These are phyloP conservation scores for Pythium periplocum DNA, from an alignment of 352 stramenopile species.

Conservation along the genomic window DNA sequence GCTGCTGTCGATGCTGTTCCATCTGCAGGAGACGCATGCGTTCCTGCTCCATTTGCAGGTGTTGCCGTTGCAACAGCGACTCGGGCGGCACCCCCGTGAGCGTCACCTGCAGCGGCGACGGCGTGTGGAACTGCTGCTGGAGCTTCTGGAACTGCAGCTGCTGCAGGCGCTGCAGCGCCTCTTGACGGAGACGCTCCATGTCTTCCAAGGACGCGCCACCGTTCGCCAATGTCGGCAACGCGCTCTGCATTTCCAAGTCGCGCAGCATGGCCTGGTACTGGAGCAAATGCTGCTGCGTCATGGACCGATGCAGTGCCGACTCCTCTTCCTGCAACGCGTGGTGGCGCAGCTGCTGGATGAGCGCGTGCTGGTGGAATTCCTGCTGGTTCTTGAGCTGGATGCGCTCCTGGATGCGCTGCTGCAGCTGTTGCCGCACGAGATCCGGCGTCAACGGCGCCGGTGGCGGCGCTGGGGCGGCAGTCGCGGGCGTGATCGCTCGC, in stretches of 20 bases:
- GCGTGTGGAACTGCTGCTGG: constrained; percentile 17
- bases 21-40: constrained; percentile 37
- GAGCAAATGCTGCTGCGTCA: constrained; percentile 18
- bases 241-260: constrained; percentile 37
- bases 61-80: constrained; percentile 34
- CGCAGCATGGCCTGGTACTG: constrained; percentile 35
- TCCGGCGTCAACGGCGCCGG: constrained; percentile 27
- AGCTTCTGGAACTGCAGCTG: constrained; percentile 39
- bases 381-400: constrained; percentile 22
- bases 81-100: constrained; percentile 26
- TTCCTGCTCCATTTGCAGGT: constrained; percentile 37
- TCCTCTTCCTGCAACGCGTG: constrained; percentile 2
- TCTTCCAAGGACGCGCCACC: constrained; percentile 20
- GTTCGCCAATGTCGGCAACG: background rate
- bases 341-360: constrained; percentile 5
- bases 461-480: constrained; percentile 4
- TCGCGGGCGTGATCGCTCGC: background rate
- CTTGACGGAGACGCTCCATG: constrained; percentile 36
- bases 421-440: constrained; percentile 37
- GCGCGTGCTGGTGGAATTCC: constrained; percentile 7
- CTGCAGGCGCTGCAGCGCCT: constrained; percentile 49
- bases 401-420: constrained; percentile 32
- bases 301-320: background rate
- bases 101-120: constrained; percentile 16
- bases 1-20: constrained; percentile 26